Base-by-base conservation (phyloP, 2,329 filamentous ascomycete species). In the Phialophora expanda region DNA sequence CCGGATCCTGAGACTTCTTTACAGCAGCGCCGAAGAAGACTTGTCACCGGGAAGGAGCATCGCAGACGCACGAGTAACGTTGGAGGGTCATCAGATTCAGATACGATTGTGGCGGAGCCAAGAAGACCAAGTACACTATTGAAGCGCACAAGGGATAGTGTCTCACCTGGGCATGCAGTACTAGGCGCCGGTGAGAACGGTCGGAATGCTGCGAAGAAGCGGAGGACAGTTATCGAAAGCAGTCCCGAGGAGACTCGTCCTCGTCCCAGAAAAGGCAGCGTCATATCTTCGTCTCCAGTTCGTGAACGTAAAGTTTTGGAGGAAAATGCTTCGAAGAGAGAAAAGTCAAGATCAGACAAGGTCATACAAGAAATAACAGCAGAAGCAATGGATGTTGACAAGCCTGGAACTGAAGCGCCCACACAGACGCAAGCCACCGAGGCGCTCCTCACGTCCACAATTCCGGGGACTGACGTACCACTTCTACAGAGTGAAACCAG, bases 131-230 rank as follows among this genome's bases (percentile, higher is more conserved):
- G 28, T 22, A 41, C 70, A 9, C 55, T 72, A 11, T 70, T 80
- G 48, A 82, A 82, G 70, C 77, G 80, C 46, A 74, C 76, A 30
- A 77, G 80, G 51, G 76, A 73, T 56, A 82, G 79, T 64, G 72
- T 73, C 24, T 80, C 79, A n/a, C 80, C 79, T 4, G 76, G 79
- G 61, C 69, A 62, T 17, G 61, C 56, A 11, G 56, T 55, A 3
- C 44, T 59, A 6, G 57, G 56, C 12, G 67, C 67, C 34, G 62
- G 50, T 30, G 64, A 62, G 17, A 63, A 53, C n/a, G 64, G 61
- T 48, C 62, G 64, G 14, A 76, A 77, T 20, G 58, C 71, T n/a
- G 75, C 77, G 14, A 80, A 79, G 71, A 82, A 82, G 72, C 79
- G 79, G 65, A 74, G 79, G 57, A 78, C 78, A 7, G 74, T 81